Evolutionary conservation across 2,329 filamentous ascomycete genomes (phyloP), one percentile per base, ranked within the genome.

Genomic region (Trichocomaceae sp.): DNA sequence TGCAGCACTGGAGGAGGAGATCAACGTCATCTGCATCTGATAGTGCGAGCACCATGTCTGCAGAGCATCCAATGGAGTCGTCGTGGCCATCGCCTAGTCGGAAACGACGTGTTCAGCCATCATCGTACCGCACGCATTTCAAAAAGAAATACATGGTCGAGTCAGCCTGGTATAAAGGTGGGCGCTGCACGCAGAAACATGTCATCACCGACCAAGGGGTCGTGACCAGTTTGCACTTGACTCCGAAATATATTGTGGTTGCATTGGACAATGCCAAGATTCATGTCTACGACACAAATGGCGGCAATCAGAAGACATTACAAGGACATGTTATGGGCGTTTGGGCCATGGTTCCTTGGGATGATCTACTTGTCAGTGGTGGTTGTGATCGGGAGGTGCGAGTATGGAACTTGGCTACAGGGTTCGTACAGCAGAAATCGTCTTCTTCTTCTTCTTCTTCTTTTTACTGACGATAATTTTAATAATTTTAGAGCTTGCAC

Each of bases 261-360:
- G 93, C 93, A 49, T 81, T 99, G 59, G 93, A 99, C 76, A 99
- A 97, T 72, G 92, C 93, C 37, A 95, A 95, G 76, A 99, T 99
- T 46, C 93, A 99, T 71, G 91, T 99, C 23, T 99, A 97, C 68
- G 89, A 97, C 69, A 91, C 90, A 0, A 84, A 93, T 61, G 93
- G 93, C 33, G 85, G 90, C 62, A 84, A 90, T 60, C 85, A 95
- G 63, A 89, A 90, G 69, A 96, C 90, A 2, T 76, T 99, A 26
- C 87, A 93, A 66, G 93, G 93, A 10, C 93, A 99, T 74, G 88
- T 97, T 45, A 99, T 99, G 93, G 93, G 93, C 41, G 93, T 99
- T 19, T 99, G 93, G 93, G 93, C 93, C 48, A 97, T 99, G 92
- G 90, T 99, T 22, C 93, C 93, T 6, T 96, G 91, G 88, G 92